Evolutionary conservation across 2,329 filamentous ascomycete species (phyloP).

Genomic region (Endoconidiophora polonica): DNA sequence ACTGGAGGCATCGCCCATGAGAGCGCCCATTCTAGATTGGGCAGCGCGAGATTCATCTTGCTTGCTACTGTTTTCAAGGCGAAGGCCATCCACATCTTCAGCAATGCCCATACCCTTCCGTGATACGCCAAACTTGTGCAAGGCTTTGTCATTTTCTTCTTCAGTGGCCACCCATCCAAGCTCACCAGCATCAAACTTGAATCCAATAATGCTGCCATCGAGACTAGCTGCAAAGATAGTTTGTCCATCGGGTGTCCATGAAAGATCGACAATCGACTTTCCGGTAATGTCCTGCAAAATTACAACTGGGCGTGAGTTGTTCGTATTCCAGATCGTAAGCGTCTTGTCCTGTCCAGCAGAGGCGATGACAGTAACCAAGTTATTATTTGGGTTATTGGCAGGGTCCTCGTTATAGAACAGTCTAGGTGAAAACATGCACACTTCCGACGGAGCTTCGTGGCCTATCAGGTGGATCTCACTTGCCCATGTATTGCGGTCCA

Average conservation of each 20-base stretch:
- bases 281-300: slow-evolving; percentile 75
- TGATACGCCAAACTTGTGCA: slow-evolving; percentile 83
- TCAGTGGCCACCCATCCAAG: slow-evolving; percentile 73
- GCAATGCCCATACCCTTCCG: slow-evolving; percentile 78
- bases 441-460: slow-evolving; percentile 91
- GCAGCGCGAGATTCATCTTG: slow-evolving; percentile 77
- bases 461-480: slow-evolving; percentile 95
- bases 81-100: slow-evolving; percentile 76
- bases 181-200: slow-evolving; percentile 72
- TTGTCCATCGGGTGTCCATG: slow-evolving; percentile 85
- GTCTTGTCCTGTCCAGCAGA: slow-evolving; percentile 96
- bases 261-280: slow-evolving; percentile 86
- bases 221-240: slow-evolving; percentile 73
- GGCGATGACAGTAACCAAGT: slow-evolving; percentile 78
- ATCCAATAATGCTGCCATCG: slow-evolving; percentile 71
- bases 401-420: slow-evolving; percentile 65
- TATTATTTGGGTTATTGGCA: slow-evolving; percentile 29
- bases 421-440: slow-evolving; percentile 89
- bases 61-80: slow-evolving; percentile 82
- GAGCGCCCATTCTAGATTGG: slow-evolving; percentile 90
- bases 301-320: slow-evolving; percentile 76
- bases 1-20: slow-evolving; percentile 64
- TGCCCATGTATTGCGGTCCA: slow-evolving; percentile 83
- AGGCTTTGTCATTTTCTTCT: slow-evolving; percentile 79
- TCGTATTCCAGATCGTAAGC: slow-evolving; percentile 94